A percentile compares a stretch with the other conserved stretches of the same genome.
phyloP scores from a whole-genome alignment of 2,329 filamentous ascomycete genomes.

The Escovopsis sp. region DNA sequence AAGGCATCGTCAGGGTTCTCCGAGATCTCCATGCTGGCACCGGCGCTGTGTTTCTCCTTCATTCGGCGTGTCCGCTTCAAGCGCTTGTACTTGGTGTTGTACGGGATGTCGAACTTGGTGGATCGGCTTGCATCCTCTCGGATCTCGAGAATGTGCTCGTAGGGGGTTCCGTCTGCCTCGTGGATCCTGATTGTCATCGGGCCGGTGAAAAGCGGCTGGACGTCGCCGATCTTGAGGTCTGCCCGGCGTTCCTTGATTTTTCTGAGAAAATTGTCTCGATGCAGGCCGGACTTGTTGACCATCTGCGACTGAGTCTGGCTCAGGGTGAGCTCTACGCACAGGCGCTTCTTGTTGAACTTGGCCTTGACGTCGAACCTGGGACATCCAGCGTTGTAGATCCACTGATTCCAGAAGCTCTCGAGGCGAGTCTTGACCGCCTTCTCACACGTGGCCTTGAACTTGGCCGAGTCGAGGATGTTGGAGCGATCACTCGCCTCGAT shows the following conservation, averaged over 20 bases:
- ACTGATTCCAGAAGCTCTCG: conserved; percentile 86
- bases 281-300: conserved; percentile 32
- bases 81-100: conserved; percentile 98
- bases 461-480: conserved; percentile 56
- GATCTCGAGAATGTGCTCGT: conserved; percentile 95
- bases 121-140: conserved; percentile 64
- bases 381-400: conserved; percentile 78
- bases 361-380: conserved; percentile 77
- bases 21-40: conserved; percentile 43
- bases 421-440: conserved; percentile 75
- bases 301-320: conserved; percentile 51
- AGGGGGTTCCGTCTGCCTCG: conserved; percentile 93
- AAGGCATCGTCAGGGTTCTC: conserved; percentile 63
- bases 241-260: conserved; percentile 68
- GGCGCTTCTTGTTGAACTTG: conserved; percentile 92
- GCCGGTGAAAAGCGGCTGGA: conserved; percentile 76
- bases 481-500: conserved; percentile 45
- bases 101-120: conserved; percentile 80
- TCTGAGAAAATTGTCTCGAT: conserved; percentile 64
- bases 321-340: conserved; percentile 85
- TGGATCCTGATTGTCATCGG: conserved; percentile 97
- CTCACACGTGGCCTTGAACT: conserved; percentile 73
- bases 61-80: conserved; percentile 75
- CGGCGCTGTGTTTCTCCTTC: conserved; percentile 51
- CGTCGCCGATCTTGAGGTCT: conserved; percentile 50